Conservation (phyloP, 2,329 filamentous ascomycete genomes). For the Cladosporium sphaerospermum region DNA sequence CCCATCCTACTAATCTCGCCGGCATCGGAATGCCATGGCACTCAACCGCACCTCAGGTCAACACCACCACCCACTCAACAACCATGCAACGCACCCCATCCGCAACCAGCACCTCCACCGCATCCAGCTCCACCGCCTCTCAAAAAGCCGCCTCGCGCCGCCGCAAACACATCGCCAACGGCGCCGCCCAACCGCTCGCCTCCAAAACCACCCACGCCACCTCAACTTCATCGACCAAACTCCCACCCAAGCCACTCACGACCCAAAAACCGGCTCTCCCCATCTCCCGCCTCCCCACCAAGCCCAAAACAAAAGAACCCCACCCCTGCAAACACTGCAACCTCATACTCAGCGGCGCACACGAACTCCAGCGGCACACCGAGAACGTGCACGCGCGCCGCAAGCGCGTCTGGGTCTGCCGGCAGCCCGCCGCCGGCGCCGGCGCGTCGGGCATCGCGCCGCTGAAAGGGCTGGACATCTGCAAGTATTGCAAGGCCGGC, state of each 20-base stretch:
- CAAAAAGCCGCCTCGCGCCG: slow-evolving; percentile 22
- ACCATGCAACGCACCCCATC: slow-evolving; percentile 21
- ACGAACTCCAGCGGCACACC: slow-evolving; percentile 56
- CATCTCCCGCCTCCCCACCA: slow-evolving; percentile 47
- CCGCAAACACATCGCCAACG: slow-evolving; percentile 28
- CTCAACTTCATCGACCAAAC: slow-evolving; percentile 6
- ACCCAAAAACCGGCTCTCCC: slow-evolving; percentile 26
- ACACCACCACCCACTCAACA: background rate
- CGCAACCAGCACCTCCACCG: slow-evolving; percentile 17
- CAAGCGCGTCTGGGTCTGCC: slow-evolving; percentile 58
- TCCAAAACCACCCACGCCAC: slow-evolving; percentile 30
- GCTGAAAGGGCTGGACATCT: slow-evolving; percentile 64
- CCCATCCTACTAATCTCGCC: slow-evolving; percentile 2
- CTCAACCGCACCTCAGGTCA: background rate
- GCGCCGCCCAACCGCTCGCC: slow-evolving; percentile 8
- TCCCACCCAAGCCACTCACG: slow-evolving; percentile 1
- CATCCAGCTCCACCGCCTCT: background rate
- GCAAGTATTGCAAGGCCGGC: slow-evolving; percentile 70
- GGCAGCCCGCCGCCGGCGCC: slow-evolving; percentile 43
- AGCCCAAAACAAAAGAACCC: slow-evolving; percentile 58
- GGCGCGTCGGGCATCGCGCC: slow-evolving; percentile 2
- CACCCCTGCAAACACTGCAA: slow-evolving; percentile 65
- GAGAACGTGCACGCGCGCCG: slow-evolving; percentile 58
- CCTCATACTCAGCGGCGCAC: slow-evolving; percentile 77
- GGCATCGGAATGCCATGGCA: slow-evolving; percentile 15